Percentiles rank a stretch among this genome's conserved stretches.
Conservation (phyloP, 2,329 filamentous ascomycete species). For the Fusarium sarcochroum region DNA sequence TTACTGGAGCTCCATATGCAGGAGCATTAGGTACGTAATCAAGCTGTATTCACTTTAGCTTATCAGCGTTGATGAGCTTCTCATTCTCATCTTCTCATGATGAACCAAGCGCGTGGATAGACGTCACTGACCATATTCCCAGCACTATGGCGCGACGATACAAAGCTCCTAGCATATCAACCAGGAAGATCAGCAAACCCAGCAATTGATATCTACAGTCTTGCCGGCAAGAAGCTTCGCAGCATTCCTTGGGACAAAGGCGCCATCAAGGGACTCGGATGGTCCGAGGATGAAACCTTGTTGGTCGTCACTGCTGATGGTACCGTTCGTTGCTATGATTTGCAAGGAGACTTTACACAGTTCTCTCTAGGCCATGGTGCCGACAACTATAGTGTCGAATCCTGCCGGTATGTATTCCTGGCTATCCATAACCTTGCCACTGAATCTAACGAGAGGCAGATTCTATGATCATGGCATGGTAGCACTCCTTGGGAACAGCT, state of each 20-base stretch:
- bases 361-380: conserved; percentile 92
- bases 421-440: neutral
- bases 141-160: conserved; percentile 92
- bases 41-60: neutral
- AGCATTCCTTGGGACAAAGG: conserved; percentile 94
- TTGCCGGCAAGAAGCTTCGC: conserved; percentile 88
- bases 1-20: conserved; percentile 92
- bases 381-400: conserved; percentile 87
- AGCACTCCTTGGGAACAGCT: conserved; percentile 89
- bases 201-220: conserved; percentile 94
- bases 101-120: neutral
- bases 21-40: conserved; percentile 84
- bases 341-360: conserved; percentile 95
- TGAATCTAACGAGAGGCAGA: conserved; percentile 47
- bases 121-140: conserved; percentile 33
- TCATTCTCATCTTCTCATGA: conserved; percentile 19
- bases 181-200: conserved; percentile 80
- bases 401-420: conserved; percentile 72
- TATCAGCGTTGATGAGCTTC: conserved; percentile 3
- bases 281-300: conserved; percentile 95
- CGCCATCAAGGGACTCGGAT: conserved; percentile 87
- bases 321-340: conserved; percentile 88
- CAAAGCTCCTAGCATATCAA: conserved; percentile 84
- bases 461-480: conserved; percentile 97
- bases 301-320: conserved; percentile 91